phyloP scores from a whole-genome alignment of 2,329 filamentous ascomycete species.

The Diplodia intermedia region DNA sequence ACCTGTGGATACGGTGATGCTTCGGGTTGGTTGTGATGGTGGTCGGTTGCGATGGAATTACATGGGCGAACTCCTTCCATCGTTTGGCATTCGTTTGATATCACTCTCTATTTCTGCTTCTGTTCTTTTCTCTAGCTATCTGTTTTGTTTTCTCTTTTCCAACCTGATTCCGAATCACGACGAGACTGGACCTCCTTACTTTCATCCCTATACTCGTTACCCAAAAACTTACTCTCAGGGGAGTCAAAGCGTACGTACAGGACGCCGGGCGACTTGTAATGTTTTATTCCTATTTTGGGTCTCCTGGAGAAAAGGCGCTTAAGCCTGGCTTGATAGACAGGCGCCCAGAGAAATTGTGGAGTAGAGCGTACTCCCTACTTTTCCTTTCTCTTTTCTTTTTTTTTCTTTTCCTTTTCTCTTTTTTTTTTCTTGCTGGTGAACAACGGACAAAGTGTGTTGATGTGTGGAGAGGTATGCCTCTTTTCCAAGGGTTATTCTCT shows the following conservation, averaged over 20 bases:
- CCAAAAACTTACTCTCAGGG: constrained; percentile 14
- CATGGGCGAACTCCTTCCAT: constrained; percentile 29
- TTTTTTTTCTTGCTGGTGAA: constrained; percentile 8
- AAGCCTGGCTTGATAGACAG: background rate
- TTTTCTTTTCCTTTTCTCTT: constrained; percentile 2
- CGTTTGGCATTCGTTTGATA: constrained; percentile 30
- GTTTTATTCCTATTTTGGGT: constrained; percentile 17
- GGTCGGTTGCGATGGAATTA: constrained; percentile 20
- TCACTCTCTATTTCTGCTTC: constrained; percentile 22
- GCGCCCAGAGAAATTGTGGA: constrained; percentile 5
- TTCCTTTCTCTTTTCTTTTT: background rate
- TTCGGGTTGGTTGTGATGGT: constrained; percentile 11
- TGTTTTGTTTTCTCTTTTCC: constrained; percentile 11
- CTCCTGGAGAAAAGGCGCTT: constrained; percentile 4
- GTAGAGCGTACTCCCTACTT: background rate
- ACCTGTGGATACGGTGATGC: constrained; percentile 26
- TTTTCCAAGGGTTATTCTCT: background rate
- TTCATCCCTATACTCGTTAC: constrained; percentile 2
- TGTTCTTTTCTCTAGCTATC: constrained; percentile 15
- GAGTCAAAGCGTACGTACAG: constrained; percentile 25
- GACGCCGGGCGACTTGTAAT: constrained; percentile 32
- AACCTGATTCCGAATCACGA: constrained; percentile 29
- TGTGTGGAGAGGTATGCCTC: constrained; percentile 14
- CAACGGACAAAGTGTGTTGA: constrained; percentile 11
- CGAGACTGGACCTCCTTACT: constrained; percentile 27